phyloP scores from a whole-genome alignment of 75 land plant species.

The Larix kaempferi region DNA sequence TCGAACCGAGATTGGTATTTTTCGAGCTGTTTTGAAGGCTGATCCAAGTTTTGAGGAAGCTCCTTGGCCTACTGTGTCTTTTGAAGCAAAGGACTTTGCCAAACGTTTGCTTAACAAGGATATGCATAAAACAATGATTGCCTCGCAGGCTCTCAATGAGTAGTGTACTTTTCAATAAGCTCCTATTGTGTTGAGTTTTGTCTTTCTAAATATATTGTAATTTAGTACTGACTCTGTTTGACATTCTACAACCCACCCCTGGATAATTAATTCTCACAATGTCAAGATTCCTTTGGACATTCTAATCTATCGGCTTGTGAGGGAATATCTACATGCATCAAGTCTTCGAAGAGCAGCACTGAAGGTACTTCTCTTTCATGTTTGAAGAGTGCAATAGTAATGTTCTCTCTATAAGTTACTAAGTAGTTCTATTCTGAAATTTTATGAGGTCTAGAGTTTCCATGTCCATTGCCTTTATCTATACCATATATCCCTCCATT shows the following conservation, averaged over 20 bases:
- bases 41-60: slow-evolving; percentile 89
- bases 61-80: slow-evolving; percentile 84
- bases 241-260: slow-evolving; percentile 68
- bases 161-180: neutral
- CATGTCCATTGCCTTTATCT: neutral
- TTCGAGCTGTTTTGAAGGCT: slow-evolving; percentile 79
- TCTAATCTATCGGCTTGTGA: slow-evolving; percentile 62
- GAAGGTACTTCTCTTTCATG: slow-evolving; percentile 37
- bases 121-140: slow-evolving; percentile 78
- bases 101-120: slow-evolving; percentile 85
- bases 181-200: neutral
- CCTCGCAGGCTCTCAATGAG: slow-evolving; percentile 85
- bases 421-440: neutral
- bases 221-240: neutral
- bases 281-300: slow-evolving; percentile 79
- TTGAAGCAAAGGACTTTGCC: slow-evolving; percentile 86
- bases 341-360: slow-evolving; percentile 71
- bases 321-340: slow-evolving; percentile 65
- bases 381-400: neutral
- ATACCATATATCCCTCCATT: neutral
- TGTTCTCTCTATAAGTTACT: too few species aligned
- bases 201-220: neutral
- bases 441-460: neutral
- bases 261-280: slow-evolving; percentile 47
- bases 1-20: slow-evolving; percentile 91